Conservation (phyloP, 371 early-diverging fungal species). For the Syncephalastrum racemosum region DNA sequence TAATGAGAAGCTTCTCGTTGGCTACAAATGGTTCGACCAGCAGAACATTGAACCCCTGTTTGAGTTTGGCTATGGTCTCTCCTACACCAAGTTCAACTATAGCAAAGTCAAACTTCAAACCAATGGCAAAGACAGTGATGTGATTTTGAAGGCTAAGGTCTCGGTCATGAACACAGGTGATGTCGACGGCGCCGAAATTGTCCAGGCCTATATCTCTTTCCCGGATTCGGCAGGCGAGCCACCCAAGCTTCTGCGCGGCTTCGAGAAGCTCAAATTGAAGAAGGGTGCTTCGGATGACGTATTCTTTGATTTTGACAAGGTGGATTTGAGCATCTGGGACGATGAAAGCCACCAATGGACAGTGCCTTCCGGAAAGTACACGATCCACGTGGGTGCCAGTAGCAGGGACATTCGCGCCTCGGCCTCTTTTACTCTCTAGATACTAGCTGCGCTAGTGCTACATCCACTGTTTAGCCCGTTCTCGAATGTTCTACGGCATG, state of each 20-base stretch:
- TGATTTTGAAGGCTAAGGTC: constrained; percentile 17
- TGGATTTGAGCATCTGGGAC: constrained; percentile 43
- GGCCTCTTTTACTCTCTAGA: constrained; percentile 12
- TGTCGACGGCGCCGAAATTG: constrained; percentile 57
- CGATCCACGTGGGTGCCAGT: constrained; percentile 41
- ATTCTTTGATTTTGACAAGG: constrained; percentile 16
- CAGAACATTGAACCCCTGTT: constrained; percentile 45
- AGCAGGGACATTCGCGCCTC: constrained; percentile 37
- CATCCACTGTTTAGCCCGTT: too few species aligned
- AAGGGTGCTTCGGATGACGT: constrained; percentile 20
- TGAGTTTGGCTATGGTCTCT: constrained; percentile 57
- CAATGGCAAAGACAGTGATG: background rate
- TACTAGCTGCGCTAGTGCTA: too few species aligned
- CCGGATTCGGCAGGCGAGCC: constrained; percentile 39
- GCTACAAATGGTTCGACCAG: constrained; percentile 50
- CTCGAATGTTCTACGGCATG: too few species aligned
- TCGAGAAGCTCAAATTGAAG: constrained; percentile 37
- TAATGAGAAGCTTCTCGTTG: constrained; percentile 49
- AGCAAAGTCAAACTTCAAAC: constrained; percentile 4
- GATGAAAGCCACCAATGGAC: constrained; percentile 21
- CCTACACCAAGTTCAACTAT: constrained; percentile 56
- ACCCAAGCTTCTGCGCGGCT: constrained; percentile 46
- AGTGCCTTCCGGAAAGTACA: constrained; percentile 33
- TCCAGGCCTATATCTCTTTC: constrained; percentile 55
- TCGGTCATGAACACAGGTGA: constrained; percentile 49